Evolutionary conservation across 441 rosid species (phyloP), one percentile per base, ranked within the genome.

Genomic region (Erodium texanum): DNA sequence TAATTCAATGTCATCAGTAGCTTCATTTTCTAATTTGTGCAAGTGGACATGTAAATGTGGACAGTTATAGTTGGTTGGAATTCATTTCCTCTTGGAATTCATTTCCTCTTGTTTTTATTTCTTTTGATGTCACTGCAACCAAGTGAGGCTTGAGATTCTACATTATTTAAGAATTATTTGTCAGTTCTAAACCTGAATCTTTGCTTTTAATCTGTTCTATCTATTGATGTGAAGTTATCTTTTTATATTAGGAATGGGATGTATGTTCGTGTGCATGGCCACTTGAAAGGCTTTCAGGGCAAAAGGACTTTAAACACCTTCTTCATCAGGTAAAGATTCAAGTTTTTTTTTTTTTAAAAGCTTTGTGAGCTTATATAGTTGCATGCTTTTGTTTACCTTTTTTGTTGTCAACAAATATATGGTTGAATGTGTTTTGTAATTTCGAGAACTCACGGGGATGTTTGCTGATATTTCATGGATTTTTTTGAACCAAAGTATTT

Each of bases 261-360:
- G 79, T 94, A 94, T 83, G 97, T 88, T 73, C 87, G 95, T 70
- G 86, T 92, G 64, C 85, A 86, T 76, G 98, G 98, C 69, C 94
- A 84, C 77, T 70, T 94, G 61, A 89, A 89, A 82, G 83, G 83
- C 71, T 77, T 94, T 69, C 97, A 87, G 67, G 89, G 88, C 56
- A 88, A 86, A 77, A 88, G 88, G 73, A 83, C 86, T 74, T 71
- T 94, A 56, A 89, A 84, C 72, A 87, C 80, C 66, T 94, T 89
- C 81, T 82, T 87, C 67, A 77, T 94, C 50, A 83, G 94, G 99
- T 94, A 83, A 23, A 61, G 16, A 7, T 65, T 77, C 59, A 38
- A 54, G 27, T 32, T 36, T 65, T 32, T 32, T 32, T 54, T 2
- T 34, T 16, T 68, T 24, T 27, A 54, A 43, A 58, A 24, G 27